A percentile compares a stretch with the other conserved stretches of the same genome.
These are phyloP conservation scores for Forsythia suspensa DNA, from an alignment of 257 asterid species.

Conservation along the genomic window DNA sequence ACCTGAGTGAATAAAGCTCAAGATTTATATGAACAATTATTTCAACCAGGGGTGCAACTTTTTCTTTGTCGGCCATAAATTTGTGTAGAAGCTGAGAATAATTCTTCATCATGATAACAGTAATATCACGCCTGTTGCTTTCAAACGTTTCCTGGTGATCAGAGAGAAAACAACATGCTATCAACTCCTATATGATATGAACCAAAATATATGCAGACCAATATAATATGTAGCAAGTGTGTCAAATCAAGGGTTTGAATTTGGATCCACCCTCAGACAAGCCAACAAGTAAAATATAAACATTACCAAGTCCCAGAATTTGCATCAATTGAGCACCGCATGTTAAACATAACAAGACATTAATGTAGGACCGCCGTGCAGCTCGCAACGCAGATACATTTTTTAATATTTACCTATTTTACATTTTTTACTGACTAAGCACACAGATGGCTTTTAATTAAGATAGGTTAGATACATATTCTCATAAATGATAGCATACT, in stretches of 20 bases:
- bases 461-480: not conserved
- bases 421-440: not conserved
- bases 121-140: slow-evolving; percentile 59
- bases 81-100: slow-evolving; percentile 84
- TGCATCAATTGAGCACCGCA: not conserved
- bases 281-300: not conserved
- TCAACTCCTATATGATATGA: not conserved
- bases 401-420: not conserved
- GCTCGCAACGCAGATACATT: not conserved
- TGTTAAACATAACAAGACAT: not conserved
- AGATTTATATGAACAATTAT: slow-evolving; percentile 74
- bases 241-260: not conserved
- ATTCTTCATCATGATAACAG: slow-evolving; percentile 86
- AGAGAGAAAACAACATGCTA: slow-evolving; percentile 14
- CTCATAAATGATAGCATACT: not conserved
- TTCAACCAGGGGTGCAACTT: slow-evolving; percentile 78
- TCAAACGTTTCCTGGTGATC: slow-evolving; percentile 73
- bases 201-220: not conserved
- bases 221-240: not conserved
- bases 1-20: slow-evolving; percentile 86
- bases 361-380: not conserved
- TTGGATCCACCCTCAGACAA: not conserved
- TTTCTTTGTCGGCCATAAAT: slow-evolving; percentile 84
- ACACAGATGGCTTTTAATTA: not conserved
- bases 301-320: not conserved